Evolutionary conservation across 148 eudicot species (phyloP), one percentile per base, ranked within the genome.

Genomic region (Dysphania ambrosioides): DNA sequence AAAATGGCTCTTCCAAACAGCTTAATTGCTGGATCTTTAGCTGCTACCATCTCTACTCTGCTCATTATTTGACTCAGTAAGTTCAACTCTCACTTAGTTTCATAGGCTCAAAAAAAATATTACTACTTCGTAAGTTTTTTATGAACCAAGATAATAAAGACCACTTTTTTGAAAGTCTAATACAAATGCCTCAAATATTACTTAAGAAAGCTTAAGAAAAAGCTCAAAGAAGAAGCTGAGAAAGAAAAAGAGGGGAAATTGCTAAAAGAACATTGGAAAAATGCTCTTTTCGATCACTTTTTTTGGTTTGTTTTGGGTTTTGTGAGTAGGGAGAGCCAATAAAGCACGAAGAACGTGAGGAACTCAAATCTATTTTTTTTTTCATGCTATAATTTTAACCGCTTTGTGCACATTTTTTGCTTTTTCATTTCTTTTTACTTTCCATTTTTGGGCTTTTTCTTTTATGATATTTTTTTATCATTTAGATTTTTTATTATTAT

Each of bases 1-100:
- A 77, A 77, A 72, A 80, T 80, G 30, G 83, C 76, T 29, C 53
- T 76, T 51, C 83, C 83, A 76, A 80, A 80, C 18, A 80, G 76
- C 65, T 80, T 80, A 19, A 80, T 80, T 47, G 79, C 82, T 67
- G 78, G 75, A 80, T 80, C 79, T 68, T 80, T 80, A 51, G 57
- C 83, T 49, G 40, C 83, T 29, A 68, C 68, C 76, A 77, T 72
- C 56, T 34, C 30, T 72, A 49, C 75, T 72, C 16, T 55, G 44
- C 56, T 65, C 63, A 51, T 51, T 8, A 10, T 44, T 44, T 44
- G 49, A 44, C 49, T 44, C 13, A 9, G n/a, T n/a, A 8, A 42
- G 13, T 10, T 44, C 49, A 44, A 10, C 13, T 41, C 44, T 41
- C 11, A 41, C 44, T 41, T 44, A 44, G 34, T 13, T 34, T 36